phyloP scores from a whole-genome alignment of 2,329 filamentous ascomycete species.

The Colletotrichum paranaense region DNA sequence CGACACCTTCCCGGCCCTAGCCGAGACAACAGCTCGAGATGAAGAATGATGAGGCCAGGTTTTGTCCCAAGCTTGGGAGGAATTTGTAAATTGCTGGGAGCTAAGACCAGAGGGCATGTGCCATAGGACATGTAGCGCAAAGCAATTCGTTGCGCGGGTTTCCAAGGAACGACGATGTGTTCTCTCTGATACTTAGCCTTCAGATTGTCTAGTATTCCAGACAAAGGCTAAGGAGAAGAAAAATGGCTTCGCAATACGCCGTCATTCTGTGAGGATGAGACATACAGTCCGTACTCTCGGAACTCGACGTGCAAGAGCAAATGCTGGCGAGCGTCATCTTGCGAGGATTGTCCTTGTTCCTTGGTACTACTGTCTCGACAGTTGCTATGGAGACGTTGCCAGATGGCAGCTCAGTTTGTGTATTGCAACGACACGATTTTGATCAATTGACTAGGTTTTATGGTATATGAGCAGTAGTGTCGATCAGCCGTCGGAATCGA shows the following conservation, averaged over 20 bases:
- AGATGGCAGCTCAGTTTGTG: neutral
- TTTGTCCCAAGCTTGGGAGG: slow-evolving; percentile 9
- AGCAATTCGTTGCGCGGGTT: neutral
- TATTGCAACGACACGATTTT: neutral
- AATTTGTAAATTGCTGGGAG: neutral
- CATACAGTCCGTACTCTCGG: neutral
- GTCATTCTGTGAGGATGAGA: neutral
- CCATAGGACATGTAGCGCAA: neutral
- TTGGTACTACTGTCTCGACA: neutral
- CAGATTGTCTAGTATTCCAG: neutral
- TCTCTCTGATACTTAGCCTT: neutral
- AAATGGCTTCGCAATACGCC: neutral
- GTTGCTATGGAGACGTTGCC: slow-evolving; percentile 5
- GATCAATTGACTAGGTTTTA: neutral
- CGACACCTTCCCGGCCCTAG: slow-evolving; percentile 14
- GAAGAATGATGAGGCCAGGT: slow-evolving; percentile 19
- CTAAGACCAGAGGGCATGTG: neutral
- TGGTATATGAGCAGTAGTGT: neutral
- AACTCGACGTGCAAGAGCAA: slow-evolving; percentile 13
- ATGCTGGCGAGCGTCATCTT: neutral
- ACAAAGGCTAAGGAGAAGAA: neutral
- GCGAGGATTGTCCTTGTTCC: neutral
- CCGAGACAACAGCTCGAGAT: slow-evolving; percentile 21
- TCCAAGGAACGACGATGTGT: neutral
- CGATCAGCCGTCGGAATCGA: neutral